Evolutionary conservation across 345 rosid species (phyloP), one percentile per base, ranked within the genome.

Genomic region (Atalantia buxifolia): DNA sequence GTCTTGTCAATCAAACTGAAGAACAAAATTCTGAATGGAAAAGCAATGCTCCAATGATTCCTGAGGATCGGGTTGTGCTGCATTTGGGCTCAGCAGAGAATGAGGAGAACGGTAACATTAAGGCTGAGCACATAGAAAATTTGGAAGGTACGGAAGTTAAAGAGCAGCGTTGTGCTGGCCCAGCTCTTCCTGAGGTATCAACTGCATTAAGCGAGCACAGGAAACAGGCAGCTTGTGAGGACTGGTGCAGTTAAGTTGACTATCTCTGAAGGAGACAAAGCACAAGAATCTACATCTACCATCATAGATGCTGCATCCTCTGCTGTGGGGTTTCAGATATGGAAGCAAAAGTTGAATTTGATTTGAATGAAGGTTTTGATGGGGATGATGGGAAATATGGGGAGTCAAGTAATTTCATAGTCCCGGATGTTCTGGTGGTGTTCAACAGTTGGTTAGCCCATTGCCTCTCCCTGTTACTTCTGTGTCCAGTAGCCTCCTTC

Each of bases 351-450:
- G 85, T 93, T 27, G 90, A 82, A 76, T 95, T 95, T 85, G 99
- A 95, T 75, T 77, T 95, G 76, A 95, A 95, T 81, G 96, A 95
- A 88, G 97, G 94, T 71, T 83, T 93, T 56, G 71, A 69, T 65
- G 82, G 83, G 1, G 98, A 93, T 36, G 98, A 93, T 71, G 84
- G 87, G 40, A 86, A 78, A 78, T 76, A 65, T 25, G 87, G 76
- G 55, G 90, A 90, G 71, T 62, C 85, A 7, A 78, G 67, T 83
- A 86, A 84, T 84, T 83, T 78, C 36, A 72, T 82, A 59, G 77
- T 81, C 28, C 77, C 86, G 2, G 79, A 67, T 75, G 83, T 65
- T 80, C 93, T 59, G 69, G 87, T 77, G 73, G 82, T 60, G 59
- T 82, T 74, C 91, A 88, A 66, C 92, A 88, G 57, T 72, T 87